Conservation (phyloP, 2,329 filamentous ascomycete genomes). For the Monilinia vaccinii-corymbosi region DNA sequence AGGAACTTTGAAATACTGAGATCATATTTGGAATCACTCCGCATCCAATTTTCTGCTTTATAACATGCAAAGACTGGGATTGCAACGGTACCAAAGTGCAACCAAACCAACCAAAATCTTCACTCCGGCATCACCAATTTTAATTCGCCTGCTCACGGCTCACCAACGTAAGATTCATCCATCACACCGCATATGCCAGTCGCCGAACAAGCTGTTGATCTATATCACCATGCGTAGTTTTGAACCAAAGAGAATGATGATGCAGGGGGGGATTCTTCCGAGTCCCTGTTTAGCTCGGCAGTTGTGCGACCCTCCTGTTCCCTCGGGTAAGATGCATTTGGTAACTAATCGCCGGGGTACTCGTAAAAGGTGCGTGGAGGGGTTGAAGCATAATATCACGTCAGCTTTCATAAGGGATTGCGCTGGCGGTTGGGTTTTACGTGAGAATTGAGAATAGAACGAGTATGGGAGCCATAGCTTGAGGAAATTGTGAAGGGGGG, state of each 20-base stretch:
- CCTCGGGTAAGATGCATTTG: neutral
- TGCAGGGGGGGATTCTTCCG: neutral
- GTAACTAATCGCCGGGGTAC: neutral
- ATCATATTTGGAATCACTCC: neutral
- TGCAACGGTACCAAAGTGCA: neutral
- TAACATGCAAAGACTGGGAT: neutral
- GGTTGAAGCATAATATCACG: neutral
- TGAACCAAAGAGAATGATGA: neutral
- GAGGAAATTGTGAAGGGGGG: too few relatives aligned
- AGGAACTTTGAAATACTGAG: neutral
- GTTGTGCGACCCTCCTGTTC: neutral
- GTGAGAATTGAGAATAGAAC: neutral
- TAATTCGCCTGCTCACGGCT: neutral
- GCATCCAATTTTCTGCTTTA: neutral
- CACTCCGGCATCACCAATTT: neutral
- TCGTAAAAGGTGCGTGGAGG: neutral
- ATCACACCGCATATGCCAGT: neutral
- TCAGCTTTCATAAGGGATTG: neutral
- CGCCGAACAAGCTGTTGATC: neutral
- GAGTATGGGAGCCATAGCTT: too few relatives aligned
- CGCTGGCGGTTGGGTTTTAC: neutral
- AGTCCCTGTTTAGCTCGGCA: neutral
- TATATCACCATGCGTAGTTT: neutral
- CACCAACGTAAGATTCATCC: neutral
- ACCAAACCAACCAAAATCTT: neutral